Evolutionary conservation across 1,139 yeast species (phyloP).

Genomic region (Yamadazyma siamensis): DNA sequence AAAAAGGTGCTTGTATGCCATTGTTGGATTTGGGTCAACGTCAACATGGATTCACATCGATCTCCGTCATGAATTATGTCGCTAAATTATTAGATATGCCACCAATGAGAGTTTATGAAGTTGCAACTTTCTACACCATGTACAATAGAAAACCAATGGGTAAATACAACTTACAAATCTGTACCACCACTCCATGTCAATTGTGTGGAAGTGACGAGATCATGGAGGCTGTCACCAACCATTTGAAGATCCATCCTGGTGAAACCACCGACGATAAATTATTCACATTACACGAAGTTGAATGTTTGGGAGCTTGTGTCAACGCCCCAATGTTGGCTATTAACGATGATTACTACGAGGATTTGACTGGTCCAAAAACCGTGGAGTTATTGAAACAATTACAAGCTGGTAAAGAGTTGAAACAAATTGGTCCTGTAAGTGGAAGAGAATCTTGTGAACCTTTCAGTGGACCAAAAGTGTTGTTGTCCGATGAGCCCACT

Average conservation of each 20-base stretch:
- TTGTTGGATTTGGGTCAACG: constrained; percentile 85
- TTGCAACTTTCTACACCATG: constrained; percentile 92
- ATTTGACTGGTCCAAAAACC: constrained; percentile 68
- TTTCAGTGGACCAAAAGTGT: constrained; percentile 63
- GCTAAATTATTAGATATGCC: constrained; percentile 86
- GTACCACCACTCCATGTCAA: constrained; percentile 91
- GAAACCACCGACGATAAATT: constrained; percentile 74
- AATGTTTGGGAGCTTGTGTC: constrained; percentile 90
- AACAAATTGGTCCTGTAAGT: constrained; percentile 64
- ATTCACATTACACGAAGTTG: constrained; percentile 85
- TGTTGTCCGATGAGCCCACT: constrained; percentile 58
- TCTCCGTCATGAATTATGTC: constrained; percentile 89
- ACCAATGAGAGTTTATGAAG: constrained; percentile 93
- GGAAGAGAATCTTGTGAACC: constrained; percentile 80
- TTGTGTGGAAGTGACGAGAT: constrained; percentile 79
- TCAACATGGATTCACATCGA: constrained; percentile 83
- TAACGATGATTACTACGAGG: constrained; percentile 83
- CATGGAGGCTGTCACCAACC: constrained; percentile 64
- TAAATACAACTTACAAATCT: constrained; percentile 77
- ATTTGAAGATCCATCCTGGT: constrained; percentile 69
- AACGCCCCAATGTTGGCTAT: constrained; percentile 88
- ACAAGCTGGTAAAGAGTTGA: constrained; percentile 58
- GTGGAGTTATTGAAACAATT: constrained; percentile 60
- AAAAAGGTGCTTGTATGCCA: constrained; percentile 88
- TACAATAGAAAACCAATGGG: constrained; percentile 88